phyloP scores from a whole-genome alignment of 352 stramenopile species.

The Phytophthora tubulina region DNA sequence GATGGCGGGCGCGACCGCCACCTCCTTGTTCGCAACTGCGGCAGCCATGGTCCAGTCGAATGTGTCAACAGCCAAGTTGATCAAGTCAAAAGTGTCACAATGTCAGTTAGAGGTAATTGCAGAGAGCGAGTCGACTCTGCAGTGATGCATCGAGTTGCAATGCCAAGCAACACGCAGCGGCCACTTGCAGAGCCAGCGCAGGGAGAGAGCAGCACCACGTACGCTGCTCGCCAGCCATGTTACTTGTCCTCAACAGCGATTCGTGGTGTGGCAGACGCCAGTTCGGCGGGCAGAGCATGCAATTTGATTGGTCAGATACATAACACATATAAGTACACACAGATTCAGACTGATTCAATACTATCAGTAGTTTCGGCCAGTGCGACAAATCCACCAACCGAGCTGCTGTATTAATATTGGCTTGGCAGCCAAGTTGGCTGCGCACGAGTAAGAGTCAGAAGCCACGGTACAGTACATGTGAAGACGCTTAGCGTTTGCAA shows the following conservation, averaged over 20 bases:
- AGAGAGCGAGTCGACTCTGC: background rate
- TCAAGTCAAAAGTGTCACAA: constrained; percentile 12
- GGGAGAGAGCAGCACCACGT: constrained; percentile 27
- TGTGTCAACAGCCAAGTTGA: constrained; percentile 1
- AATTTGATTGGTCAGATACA: too few relatives aligned
- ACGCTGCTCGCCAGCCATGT: constrained; percentile 47
- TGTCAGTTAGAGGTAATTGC: constrained; percentile 13
- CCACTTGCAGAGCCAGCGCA: constrained; percentile 9
- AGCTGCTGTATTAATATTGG: too few relatives aligned
- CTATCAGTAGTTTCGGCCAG: too few relatives aligned
- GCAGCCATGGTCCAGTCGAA: constrained; percentile 9
- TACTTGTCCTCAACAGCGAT: constrained; percentile 29
- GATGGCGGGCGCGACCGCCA: constrained; percentile 31
- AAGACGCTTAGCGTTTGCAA: too few relatives aligned
- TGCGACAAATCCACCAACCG: too few relatives aligned
- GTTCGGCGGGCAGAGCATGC: background rate
- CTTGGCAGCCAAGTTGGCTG: too few relatives aligned
- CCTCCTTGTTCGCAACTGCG: constrained; percentile 42
- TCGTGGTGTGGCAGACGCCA: constrained; percentile 33
- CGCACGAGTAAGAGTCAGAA: too few relatives aligned
- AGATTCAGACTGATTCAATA: too few relatives aligned
- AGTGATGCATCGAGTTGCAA: constrained; percentile 5
- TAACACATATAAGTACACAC: too few relatives aligned
- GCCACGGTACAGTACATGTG: too few relatives aligned
- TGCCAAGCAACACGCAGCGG: background rate